Base-by-base conservation (phyloP, 2,329 filamentous ascomycete genomes). In the Stemphylium beticola region DNA sequence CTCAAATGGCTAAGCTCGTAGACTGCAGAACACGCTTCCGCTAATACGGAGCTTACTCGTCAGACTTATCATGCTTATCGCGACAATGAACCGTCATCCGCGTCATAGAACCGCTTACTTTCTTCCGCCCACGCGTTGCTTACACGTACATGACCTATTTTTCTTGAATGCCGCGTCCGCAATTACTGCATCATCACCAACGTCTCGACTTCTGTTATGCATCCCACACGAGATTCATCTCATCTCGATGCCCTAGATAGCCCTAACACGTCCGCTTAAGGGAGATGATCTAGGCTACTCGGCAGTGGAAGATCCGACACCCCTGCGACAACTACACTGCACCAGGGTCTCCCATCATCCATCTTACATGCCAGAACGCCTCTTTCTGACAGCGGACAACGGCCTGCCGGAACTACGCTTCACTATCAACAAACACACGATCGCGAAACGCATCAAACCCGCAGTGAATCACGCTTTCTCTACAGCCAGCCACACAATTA, bases 1-100 rank as follows among this genome's bases (percentile, higher is more conserved):
- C 36, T 39, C 36, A 24, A 42, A 29, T 42, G 20, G 18, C 38
- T 26, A 41, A 42, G 43, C 43, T 31, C 14, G 14, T 37, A 17
- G 22, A 29, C 31, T 37, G 39, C 32, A 22, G 32, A 29, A 31
- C 50, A 53, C 38, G 50, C 43, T 40, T 36, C 24, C n/a, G 31
- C 36, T n/a, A 15, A 14, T 14, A 10, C 20, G 6, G 12, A 6
- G 31, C 31, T 37, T 40, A 53, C 32, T 53, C 44, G 50, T n/a
- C 22, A 10, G 20, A 11, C 17, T 11, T n/a, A 17, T 29, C 49
- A n/a, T 22, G 10, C 49, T 37, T 36, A 49, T 49, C 43, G 32
- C 37, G n/a, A 48, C 22, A 12, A 49, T 24, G 37, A 41, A 40
- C n/a, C 46, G 36, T 26, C 37, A 39, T 24, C 22, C 22, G 2